These are phyloP conservation scores for Cyberlindnera mycetangii DNA, from an alignment of 805 yeast species.

Conservation along the genomic window DNA sequence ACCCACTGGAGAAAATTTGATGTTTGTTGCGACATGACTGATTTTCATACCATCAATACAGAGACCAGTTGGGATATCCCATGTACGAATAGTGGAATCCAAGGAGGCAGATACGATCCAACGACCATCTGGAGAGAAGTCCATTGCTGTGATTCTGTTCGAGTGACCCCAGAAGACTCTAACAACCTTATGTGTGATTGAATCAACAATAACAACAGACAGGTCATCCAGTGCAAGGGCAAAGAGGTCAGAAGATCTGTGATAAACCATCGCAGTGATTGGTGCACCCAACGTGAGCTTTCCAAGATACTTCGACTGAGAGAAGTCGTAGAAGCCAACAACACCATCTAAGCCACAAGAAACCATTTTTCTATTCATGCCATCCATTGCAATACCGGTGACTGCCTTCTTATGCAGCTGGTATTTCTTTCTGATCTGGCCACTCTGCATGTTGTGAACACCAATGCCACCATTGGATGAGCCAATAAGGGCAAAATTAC, in stretches of 20 bases:
- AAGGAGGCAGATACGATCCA: constrained; percentile 85
- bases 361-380: constrained; percentile 85
- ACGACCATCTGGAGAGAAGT: constrained; percentile 92
- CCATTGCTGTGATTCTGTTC: constrained; percentile 82
- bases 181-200: constrained; percentile 74
- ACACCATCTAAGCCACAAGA: constrained; percentile 87
- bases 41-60: constrained; percentile 90
- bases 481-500: constrained; percentile 92
- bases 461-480: constrained; percentile 83
- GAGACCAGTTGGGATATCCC: constrained; percentile 97
- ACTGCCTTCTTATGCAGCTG: constrained; percentile 73
- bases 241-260: constrained; percentile 76
- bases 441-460: constrained; percentile 88
- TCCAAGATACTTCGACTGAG: constrained; percentile 63
- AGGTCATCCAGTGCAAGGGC: constrained; percentile 87
- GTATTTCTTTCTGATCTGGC: constrained; percentile 69
- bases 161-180: constrained; percentile 89
- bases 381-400: constrained; percentile 86
- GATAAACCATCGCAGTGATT: constrained; percentile 72
- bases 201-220: constrained; percentile 78
- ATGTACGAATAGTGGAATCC: constrained; percentile 87
- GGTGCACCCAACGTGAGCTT: constrained; percentile 72
- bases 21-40: constrained; percentile 73
- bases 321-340: constrained; percentile 84
- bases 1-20: constrained; percentile 82